phyloP scores from a whole-genome alignment of 768 basidiomycete genomes.

The Termitomyces eurrhizus region DNA sequence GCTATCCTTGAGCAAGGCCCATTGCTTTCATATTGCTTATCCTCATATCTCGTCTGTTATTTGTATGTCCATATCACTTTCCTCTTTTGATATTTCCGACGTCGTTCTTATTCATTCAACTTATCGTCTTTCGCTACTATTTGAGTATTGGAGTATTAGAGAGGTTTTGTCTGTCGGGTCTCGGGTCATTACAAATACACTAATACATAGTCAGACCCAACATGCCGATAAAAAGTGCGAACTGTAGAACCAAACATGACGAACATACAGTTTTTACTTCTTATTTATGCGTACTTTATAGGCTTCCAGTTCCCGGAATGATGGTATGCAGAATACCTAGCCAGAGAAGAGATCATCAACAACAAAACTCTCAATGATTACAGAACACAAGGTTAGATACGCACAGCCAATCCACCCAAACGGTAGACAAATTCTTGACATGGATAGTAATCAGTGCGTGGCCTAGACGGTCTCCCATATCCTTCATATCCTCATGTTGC shows the following conservation, averaged over 20 bases:
- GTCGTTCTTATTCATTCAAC: too few relatives aligned
- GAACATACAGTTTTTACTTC: slow-evolving; percentile 12
- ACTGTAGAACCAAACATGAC: neutral
- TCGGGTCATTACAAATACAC: neutral
- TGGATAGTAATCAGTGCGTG: slow-evolving; percentile 83
- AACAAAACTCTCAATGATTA: neutral
- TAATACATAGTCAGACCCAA: neutral
- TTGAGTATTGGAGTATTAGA: too few relatives aligned
- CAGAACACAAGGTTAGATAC: slow-evolving; percentile 23
- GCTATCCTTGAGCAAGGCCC: too few relatives aligned
- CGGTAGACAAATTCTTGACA: slow-evolving; percentile 88
- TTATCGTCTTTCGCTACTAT: too few relatives aligned
- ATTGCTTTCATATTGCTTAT: too few relatives aligned
- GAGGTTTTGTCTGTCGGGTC: too few relatives aligned
- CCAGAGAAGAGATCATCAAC: slow-evolving; percentile 4
- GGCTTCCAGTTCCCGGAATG: slow-evolving; percentile 81
- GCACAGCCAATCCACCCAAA: slow-evolving; percentile 92
- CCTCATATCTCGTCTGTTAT: too few relatives aligned
- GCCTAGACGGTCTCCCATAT: slow-evolving; percentile 84
- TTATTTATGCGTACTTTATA: slow-evolving; percentile 50
- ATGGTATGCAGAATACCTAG: slow-evolving; percentile 89
- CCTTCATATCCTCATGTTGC: slow-evolving; percentile 55
- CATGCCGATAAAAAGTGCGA: neutral
- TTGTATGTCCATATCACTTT: too few relatives aligned
- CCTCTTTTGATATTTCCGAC: too few relatives aligned